phyloP scores from a whole-genome alignment of 2,329 filamentous ascomycete genomes.

The Tolypocladium endophyticum region DNA sequence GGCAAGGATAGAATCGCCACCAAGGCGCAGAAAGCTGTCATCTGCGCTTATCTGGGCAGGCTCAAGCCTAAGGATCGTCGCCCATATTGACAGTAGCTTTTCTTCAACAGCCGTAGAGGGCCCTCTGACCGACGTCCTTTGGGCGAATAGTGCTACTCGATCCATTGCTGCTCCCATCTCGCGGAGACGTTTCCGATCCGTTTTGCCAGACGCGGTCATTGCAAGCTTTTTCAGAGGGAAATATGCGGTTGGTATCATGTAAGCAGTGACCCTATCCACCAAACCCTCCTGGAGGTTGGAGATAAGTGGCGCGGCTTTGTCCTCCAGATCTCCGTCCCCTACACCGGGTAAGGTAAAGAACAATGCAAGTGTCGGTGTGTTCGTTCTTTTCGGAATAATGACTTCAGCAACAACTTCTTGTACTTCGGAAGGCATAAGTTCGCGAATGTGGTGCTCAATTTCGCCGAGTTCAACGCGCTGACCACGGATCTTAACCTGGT shows the following conservation, averaged over 20 bases:
- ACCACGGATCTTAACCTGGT: constrained; percentile 32
- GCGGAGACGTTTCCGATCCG: constrained; percentile 7
- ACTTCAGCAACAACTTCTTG: not conserved
- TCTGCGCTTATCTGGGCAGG: constrained; percentile 1
- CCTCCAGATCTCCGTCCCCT: not conserved
- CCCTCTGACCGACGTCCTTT: not conserved
- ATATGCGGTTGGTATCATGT: constrained; percentile 8
- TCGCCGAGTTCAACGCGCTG: constrained; percentile 1
- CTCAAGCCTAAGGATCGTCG: constrained; percentile 2
- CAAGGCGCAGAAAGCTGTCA: constrained; percentile 5
- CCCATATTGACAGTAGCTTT: constrained; percentile 5
- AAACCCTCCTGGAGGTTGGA: not conserved
- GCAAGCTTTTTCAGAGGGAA: constrained; percentile 5
- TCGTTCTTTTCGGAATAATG: not conserved
- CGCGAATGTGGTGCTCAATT: not conserved
- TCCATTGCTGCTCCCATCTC: not conserved
- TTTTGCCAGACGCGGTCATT: constrained; percentile 10
- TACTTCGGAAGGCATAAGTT: not conserved
- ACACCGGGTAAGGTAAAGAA: not conserved
- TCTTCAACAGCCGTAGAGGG: not conserved
- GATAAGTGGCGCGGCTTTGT: not conserved
- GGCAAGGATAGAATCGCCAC: constrained; percentile 5
- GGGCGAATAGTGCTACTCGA: not conserved
- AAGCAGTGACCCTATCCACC: not conserved
- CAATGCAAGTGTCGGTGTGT: not conserved